Evolutionary conservation across 2,329 filamentous ascomycete species (phyloP), one percentile per base, ranked within the genome.

Genomic region (Monosporascus cannonballus): DNA sequence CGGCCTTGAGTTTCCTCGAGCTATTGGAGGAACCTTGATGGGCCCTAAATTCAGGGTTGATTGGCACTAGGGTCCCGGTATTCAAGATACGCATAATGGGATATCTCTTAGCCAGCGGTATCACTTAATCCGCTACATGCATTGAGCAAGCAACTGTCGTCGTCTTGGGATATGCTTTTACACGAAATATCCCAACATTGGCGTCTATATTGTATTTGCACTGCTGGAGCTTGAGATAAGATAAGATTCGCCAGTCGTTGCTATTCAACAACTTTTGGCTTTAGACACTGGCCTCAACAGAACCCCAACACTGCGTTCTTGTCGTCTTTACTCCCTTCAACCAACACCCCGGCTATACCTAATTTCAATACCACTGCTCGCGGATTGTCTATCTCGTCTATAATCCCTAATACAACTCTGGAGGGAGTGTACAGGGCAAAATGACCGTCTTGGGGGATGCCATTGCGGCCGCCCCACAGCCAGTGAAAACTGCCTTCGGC

Each of bases 401-500:
- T 46, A 6, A 14, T 30, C 5, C n/a, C 14, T 46, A 14, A 14
- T 46, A 18, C 14, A 0, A 46, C 22, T 11, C 22, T 30, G 17
- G 25, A 45, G 17, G n/a, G 8, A n/a, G 14, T 4, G 11, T 8
- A 20, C 41, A 41, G 14, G 3, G 11, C n/a, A 36, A 18, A 17
- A 69, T 74, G 70, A 67, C 69, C 34, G 55, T 57, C 42, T 48
- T 73, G 18, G 60, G 61, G 24, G 59, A 71, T 7, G 51, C 65
- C n/a, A 60, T 74, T 57, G 67, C 55, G 30, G 59, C 66, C 9
- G 61, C 81, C 36, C 79, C 79, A 36, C 73, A 73, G 58, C 60
- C 68, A 30, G 69, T 73, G 17, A 73, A 76, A 56, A 72, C 73
- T 64, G 72, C 71, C 20, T 66, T 83, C 47, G 76, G 77, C 48